Conservation (phyloP, 805 yeast genomes). For the Lachancea fermentati region DNA sequence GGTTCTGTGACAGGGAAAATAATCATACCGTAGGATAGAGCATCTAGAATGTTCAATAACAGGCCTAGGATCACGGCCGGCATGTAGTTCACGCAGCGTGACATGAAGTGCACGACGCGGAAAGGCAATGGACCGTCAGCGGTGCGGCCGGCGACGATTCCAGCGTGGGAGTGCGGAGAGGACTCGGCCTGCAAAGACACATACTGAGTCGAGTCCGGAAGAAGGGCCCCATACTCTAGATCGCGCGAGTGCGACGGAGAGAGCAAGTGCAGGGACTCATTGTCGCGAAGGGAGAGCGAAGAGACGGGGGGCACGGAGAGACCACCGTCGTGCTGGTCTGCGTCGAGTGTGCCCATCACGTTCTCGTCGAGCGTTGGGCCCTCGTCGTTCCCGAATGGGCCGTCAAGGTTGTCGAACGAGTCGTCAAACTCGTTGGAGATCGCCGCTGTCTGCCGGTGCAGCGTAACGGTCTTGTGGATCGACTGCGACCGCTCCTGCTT, state of each 20-base stretch:
- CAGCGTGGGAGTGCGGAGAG: background rate
- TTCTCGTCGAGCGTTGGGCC: no score
- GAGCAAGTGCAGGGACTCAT: background rate
- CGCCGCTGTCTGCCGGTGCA: conserved; percentile 33
- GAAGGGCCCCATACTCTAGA: conserved; percentile 5
- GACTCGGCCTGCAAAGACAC: conserved; percentile 5
- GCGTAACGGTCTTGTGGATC: conserved; percentile 24
- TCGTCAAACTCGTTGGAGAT: conserved; percentile 27
- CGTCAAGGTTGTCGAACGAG: conserved; percentile 2
- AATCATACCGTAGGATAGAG: conserved; percentile 94
- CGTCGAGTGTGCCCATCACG: no score
- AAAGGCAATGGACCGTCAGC: background rate
- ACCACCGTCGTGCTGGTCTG: no score
- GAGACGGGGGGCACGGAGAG: background rate
- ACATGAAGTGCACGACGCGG: background rate
- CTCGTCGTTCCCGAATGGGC: no score
- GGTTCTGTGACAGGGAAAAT: conserved; percentile 87
- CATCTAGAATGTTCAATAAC: conserved; percentile 82
- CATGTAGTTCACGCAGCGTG: conserved; percentile 19
- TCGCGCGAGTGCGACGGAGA: conserved; percentile 1
- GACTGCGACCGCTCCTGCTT: conserved; percentile 6
- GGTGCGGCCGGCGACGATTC: background rate
- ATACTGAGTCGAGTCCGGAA: conserved; percentile 3
- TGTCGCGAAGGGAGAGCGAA: background rate
- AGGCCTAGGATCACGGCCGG: conserved; percentile 88